Evolutionary conservation across 2,329 filamentous ascomycete species (phyloP), one percentile per base, ranked within the genome.

Genomic region (Ceratocystis destructans): DNA sequence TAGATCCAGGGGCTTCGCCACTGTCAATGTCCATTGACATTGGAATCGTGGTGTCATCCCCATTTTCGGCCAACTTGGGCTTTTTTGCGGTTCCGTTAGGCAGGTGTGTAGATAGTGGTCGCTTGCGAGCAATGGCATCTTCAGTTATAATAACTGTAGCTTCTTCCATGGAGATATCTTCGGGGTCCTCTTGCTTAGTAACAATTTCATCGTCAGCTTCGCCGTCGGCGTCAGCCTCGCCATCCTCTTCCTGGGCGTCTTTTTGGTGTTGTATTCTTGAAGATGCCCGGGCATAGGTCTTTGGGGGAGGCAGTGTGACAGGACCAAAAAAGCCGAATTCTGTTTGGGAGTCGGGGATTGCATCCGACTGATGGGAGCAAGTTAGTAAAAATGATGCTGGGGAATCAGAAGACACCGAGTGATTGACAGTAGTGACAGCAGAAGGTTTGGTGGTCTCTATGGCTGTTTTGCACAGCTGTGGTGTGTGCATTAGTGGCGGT

Each of bases 1-100:
- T 82, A 72, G 78, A 76, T 69, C 76, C 75, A 67, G 75, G 75
- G 66, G 75, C 73, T 70, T 77, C 74, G 65, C 73, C 72, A 67
- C 75, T 74, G 73, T 86, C 83, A 69, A 85, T 74, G 70, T 86
- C 83, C 82, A 86, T 85, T 70, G 82, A 80, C 69, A 68, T 66
- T 20, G 61, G 25, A 69, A 68, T 66, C 17, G 61, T 45, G 25
- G 57, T 50, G 45, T 67, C 67, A 41, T 68, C 67, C 12, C 65
- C 66, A 37, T 69, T 70, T 28, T 64, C 62, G n/a, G 53, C 12
- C 25, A 68, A 44, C 59, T 68, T 68, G 57, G 66, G 64, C 41
- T 68, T 68, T 48, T 68, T 68, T 48, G 66, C 48, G 10, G 7
- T 59, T 59, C 44, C 41, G 28, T 65, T 63, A 41, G 64, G 20